A percentile compares a stretch with the other conserved stretches of the same genome.
phyloP scores from a whole-genome alignment of 2,329 filamentous ascomycete genomes.

The Ceratocystis cacaofunesta region DNA sequence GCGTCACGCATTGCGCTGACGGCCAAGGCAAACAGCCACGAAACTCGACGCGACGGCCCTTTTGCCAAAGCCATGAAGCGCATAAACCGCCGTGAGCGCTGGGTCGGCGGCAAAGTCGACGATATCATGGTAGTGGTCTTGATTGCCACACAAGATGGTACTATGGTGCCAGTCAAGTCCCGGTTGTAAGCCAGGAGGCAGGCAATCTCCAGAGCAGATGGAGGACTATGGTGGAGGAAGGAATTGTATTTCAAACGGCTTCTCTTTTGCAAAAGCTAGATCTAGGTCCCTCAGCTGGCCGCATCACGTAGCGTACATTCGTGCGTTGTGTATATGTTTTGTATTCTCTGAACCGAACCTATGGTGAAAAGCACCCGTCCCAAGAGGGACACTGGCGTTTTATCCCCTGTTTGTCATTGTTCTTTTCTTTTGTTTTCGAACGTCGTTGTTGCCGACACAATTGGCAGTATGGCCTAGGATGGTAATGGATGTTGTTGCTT shows the following conservation, averaged over 20 bases:
- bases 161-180: slow-evolving; percentile 20
- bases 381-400: neutral
- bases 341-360: neutral
- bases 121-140: slow-evolving; percentile 82
- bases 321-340: neutral
- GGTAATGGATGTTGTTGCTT: neutral
- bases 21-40: slow-evolving; percentile 72
- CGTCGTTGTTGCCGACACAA: neutral
- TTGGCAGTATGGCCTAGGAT: neutral
- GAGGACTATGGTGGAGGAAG: neutral
- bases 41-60: slow-evolving; percentile 70
- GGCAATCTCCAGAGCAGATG: neutral
- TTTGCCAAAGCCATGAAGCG: slow-evolving; percentile 91
- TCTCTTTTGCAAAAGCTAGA: neutral
- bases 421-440: neutral
- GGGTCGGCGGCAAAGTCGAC: slow-evolving; percentile 85
- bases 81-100: slow-evolving; percentile 72
- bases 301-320: neutral
- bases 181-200: slow-evolving; percentile 22
- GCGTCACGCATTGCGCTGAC: slow-evolving; percentile 66
- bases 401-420: neutral
- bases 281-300: neutral
- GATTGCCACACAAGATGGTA: slow-evolving; percentile 52
- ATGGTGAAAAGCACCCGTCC: neutral
- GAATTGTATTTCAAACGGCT: neutral